Evolutionary conservation across 345 rosid genomes (phyloP).

Genomic region (Eucalyptus fibrosa): DNA sequence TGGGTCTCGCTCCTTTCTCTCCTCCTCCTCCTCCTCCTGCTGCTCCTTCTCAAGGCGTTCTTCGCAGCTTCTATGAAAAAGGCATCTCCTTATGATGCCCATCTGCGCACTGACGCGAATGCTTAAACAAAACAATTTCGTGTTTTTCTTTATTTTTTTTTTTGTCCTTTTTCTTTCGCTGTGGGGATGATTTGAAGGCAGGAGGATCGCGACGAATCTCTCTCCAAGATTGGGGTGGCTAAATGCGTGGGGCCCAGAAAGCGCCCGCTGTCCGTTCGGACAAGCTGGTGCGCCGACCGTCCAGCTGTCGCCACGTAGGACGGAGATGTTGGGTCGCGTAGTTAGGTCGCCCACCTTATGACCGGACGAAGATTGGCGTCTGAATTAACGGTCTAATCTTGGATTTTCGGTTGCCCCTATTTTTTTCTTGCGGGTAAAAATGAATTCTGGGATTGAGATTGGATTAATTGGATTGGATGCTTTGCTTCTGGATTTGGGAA

Average conservation of each 20-base stretch:
- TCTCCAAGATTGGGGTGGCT: background rate
- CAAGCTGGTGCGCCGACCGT: background rate
- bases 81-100: background rate
- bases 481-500: background rate
- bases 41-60: background rate
- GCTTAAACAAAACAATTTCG: background rate
- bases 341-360: background rate
- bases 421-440: background rate
- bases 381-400: background rate
- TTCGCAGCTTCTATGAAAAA: background rate
- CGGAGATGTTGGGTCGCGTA: background rate
- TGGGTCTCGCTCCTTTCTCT: background rate
- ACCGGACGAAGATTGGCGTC: background rate
- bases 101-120: background rate
- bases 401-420: background rate
- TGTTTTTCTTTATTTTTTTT: background rate
- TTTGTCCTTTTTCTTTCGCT: background rate
- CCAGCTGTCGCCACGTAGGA: conserved; percentile 12
- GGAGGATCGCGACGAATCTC: background rate
- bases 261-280: background rate
- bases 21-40: background rate
- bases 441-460: background rate
- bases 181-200: background rate
- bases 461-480: background rate
- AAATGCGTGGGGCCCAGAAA: background rate